Percentiles rank a stretch among this genome's conserved stretches.
Evolutionary conservation across 208 protist species (phyloP).

Genomic region (Trichomonas gallinae): DNA sequence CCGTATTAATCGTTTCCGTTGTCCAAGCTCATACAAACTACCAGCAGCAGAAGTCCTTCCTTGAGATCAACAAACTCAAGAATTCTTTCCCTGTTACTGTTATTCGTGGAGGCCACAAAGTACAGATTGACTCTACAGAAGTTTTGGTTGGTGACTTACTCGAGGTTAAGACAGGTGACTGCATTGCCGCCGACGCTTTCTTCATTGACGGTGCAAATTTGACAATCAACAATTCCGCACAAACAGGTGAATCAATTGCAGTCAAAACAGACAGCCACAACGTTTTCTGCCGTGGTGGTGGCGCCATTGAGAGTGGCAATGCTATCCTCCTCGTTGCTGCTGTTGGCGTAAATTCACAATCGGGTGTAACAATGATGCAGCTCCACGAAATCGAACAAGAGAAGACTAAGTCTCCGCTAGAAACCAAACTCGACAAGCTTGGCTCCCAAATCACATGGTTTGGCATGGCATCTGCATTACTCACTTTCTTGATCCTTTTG

Average conservation of each 20-base stretch:
- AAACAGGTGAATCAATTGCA: neutral
- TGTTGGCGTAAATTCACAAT: neutral
- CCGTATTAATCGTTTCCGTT: neutral
- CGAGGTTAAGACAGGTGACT: constrained; percentile 14
- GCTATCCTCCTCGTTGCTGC: neutral
- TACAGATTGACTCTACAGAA: neutral
- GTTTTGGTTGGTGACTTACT: constrained; percentile 22
- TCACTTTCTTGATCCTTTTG: constrained; percentile 26
- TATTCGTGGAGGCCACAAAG: neutral
- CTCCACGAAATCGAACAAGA: neutral
- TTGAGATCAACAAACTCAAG: neutral
- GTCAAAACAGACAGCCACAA: neutral
- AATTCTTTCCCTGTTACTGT: neutral
- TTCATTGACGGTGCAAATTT: neutral
- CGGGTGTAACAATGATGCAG: neutral
- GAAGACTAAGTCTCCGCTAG: neutral
- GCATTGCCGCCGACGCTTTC: neutral
- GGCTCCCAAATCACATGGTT: neutral
- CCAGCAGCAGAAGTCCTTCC: neutral
- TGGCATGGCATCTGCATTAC: neutral
- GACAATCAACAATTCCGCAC: neutral
- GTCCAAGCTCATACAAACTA: neutral
- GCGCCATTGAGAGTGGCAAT: neutral
- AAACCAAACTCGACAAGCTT: constrained; percentile 24
- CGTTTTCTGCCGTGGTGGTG: neutral